These are phyloP conservation scores for Colletotrichum sp. DNA, from an alignment of 2,329 filamentous ascomycete species.

Conservation along the genomic window DNA sequence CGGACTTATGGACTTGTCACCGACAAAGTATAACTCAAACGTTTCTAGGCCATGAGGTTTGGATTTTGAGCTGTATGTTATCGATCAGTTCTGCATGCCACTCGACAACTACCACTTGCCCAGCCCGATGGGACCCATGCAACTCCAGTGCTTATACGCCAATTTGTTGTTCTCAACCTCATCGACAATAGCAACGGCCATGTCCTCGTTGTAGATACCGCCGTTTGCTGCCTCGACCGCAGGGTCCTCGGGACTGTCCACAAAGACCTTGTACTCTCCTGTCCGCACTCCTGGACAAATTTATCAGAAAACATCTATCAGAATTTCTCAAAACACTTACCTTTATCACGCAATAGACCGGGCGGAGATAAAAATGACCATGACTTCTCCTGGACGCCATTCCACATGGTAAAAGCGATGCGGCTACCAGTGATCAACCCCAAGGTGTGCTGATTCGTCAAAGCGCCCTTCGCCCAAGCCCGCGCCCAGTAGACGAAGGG, in stretches of 20 bases:
- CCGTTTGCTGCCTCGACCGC: background rate
- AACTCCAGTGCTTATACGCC: background rate
- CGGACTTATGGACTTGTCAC: background rate
- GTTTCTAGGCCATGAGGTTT: background rate
- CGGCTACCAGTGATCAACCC: background rate
- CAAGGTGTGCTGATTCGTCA: background rate
- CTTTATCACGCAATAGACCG: background rate
- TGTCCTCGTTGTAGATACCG: background rate
- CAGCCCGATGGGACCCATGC: background rate
- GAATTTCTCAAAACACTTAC: background rate
- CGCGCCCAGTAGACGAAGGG: background rate
- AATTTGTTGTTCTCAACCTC: background rate
- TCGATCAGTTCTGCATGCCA: accelerated
- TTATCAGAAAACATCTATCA: background rate
- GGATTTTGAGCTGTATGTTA: background rate
- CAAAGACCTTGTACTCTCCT: background rate
- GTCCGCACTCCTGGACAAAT: background rate
- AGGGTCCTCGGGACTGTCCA: background rate
- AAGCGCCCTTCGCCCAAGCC: background rate
- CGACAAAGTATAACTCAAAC: background rate
- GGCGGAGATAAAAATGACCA: background rate
- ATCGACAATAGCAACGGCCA: background rate
- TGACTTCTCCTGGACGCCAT: background rate
- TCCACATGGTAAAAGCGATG: background rate
- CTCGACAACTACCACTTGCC: background rate